Percentiles rank a stretch among this genome's conserved stretches.
Conservation (phyloP, 192 early-diverging fungal genomes). For the Lunasporangiospora selenospora region DNA sequence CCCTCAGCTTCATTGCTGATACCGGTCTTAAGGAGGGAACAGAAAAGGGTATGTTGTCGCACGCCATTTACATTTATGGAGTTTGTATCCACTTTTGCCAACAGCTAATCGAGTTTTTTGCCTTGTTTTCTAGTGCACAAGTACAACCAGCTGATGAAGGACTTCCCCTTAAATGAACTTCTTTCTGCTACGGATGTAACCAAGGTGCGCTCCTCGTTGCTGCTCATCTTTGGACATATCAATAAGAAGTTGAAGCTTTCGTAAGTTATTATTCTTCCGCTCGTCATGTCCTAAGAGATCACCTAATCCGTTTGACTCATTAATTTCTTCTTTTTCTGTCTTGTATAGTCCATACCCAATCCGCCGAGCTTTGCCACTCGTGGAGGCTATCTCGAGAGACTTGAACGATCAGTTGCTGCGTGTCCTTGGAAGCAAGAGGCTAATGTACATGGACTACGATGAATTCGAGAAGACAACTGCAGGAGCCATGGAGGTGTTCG, state of each 20-base stretch:
- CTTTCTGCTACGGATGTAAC: constrained; percentile 92
- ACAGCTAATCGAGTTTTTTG: neutral
- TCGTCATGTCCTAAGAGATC: constrained; percentile 31
- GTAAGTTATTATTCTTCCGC: constrained; percentile 36
- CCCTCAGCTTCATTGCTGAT: constrained; percentile 96
- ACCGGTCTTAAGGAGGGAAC: constrained; percentile 96
- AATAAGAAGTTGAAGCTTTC: constrained; percentile 98
- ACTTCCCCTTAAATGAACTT: constrained; percentile 98
- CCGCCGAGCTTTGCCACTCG: constrained; percentile 89
- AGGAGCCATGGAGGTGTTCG: constrained; percentile 88
- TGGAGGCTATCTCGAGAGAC: constrained; percentile 95
- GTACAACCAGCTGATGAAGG: constrained; percentile 98
- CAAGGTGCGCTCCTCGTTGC: constrained; percentile 78
- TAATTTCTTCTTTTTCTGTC: neutral
- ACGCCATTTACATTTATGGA: neutral
- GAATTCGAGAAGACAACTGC: constrained; percentile 90
- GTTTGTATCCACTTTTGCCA: neutral
- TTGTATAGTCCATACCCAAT: constrained; percentile 78
- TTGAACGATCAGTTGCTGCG: constrained; percentile 91
- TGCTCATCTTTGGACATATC: constrained; percentile 91
- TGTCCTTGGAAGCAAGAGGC: constrained; percentile 83
- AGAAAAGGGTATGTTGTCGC: constrained; percentile 64
- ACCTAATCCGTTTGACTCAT: neutral
- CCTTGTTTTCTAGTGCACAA: constrained; percentile 65
- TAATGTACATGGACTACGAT: constrained; percentile 94